phyloP scores from a whole-genome alignment of 495 filamentous ascomycete genomes.

The Penicillium longicatenatum region DNA sequence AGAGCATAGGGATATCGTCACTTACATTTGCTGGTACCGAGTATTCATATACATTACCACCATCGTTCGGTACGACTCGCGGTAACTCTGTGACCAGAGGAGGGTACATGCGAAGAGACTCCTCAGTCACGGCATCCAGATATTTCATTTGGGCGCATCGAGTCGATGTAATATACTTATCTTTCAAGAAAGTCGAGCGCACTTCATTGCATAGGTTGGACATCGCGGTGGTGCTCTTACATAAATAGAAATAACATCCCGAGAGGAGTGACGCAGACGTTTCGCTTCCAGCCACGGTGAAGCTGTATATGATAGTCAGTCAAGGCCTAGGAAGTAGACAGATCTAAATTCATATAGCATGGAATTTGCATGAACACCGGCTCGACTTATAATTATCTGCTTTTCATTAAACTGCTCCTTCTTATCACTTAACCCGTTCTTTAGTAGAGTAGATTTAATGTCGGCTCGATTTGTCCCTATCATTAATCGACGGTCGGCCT shows the following conservation, averaged over 20 bases:
- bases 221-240: neutral
- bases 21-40: conserved; percentile 7
- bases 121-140: conserved; percentile 10
- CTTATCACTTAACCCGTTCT: neutral
- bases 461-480: conserved; percentile 3
- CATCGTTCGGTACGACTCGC: neutral
- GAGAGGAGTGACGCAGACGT: neutral
- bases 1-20: neutral
- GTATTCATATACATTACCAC: neutral
- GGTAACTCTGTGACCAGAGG: conserved; percentile 1
- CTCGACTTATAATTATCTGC: neutral
- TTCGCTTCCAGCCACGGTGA: conserved; percentile 6
- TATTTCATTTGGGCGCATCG: conserved; percentile 3
- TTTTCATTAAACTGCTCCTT: conserved; percentile 1
- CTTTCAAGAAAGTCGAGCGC: neutral
- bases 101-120: conserved; percentile 6
- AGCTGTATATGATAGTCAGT: neutral
- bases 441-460: neutral
- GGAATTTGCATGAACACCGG: neutral
- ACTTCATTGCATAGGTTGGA: neutral
- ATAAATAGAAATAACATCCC: neutral
- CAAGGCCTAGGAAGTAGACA: neutral
- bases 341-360: neutral
- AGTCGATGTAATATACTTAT: neutral
- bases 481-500: neutral